Conservation (phyloP, 169 alveolate genomes). For the Plasmodium sp. region DNA sequence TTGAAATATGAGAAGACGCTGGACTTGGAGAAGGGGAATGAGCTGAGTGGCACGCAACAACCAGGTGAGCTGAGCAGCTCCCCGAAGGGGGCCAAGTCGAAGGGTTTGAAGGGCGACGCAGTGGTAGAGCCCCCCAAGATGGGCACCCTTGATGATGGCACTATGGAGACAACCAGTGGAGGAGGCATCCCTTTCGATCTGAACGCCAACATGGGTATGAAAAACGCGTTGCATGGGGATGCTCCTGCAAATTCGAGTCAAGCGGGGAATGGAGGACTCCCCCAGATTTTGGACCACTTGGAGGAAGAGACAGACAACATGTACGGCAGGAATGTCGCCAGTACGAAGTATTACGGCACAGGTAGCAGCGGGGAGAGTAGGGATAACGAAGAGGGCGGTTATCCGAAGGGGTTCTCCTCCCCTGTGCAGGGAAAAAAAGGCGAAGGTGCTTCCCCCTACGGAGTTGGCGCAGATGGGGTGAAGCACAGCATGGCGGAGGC, state of each 20-base stretch:
- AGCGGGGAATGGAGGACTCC: neutral
- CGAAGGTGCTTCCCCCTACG: neutral
- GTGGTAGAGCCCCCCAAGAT: neutral
- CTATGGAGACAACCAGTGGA: neutral
- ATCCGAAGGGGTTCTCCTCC: neutral
- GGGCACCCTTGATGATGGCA: neutral
- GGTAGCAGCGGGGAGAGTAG: neutral
- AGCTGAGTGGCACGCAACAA: neutral
- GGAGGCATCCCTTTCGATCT: neutral
- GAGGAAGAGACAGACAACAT: neutral
- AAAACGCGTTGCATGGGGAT: neutral
- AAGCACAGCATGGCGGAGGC: neutral
- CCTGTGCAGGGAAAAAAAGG: neutral
- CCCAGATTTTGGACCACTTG: neutral
- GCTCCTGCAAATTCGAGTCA: neutral
- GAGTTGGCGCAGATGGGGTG: neutral
- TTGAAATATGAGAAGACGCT: slow-evolving; percentile 9
- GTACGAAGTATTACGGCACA: slow-evolving; percentile 27
- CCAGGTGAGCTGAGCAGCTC: neutral
- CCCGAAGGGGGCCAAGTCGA: neutral
- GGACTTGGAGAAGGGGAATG: neutral
- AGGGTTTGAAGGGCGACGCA: neutral
- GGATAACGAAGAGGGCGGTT: neutral
- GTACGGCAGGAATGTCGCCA: slow-evolving; percentile 8
- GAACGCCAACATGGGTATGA: neutral